Conservation (phyloP, 2,329 filamentous ascomycete genomes). For the Xylaria digitata region DNA sequence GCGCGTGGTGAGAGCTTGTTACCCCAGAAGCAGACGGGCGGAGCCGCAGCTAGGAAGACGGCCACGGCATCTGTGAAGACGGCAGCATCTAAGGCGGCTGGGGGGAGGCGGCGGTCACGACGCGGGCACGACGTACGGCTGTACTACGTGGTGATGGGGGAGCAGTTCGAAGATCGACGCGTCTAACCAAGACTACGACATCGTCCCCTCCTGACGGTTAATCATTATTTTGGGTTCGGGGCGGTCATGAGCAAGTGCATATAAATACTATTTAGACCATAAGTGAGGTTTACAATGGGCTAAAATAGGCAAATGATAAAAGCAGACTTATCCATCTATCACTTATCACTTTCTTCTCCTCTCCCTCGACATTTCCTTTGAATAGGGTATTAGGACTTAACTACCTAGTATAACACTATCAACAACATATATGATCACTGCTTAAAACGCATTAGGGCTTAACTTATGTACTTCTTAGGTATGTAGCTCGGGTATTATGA, state of each 20-base stretch:
- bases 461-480: too few relatives aligned
- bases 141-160: background rate
- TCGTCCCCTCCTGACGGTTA: slow-evolving; percentile 1
- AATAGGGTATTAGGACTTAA: too few relatives aligned
- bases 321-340: too few relatives aligned
- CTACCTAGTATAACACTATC: too few relatives aligned
- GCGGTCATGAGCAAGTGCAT: background rate
- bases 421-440: too few relatives aligned
- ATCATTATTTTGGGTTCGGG: background rate
- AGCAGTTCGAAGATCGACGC: slow-evolving; percentile 25
- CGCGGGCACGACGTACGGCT: slow-evolving; percentile 1
- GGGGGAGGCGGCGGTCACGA: background rate
- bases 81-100: background rate
- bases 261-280: background rate
- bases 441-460: too few relatives aligned
- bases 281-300: too few relatives aligned
- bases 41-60: too few relatives aligned
- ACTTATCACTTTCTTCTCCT: too few relatives aligned
- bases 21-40: slow-evolving; percentile 38
- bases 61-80: background rate
- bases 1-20: slow-evolving; percentile 39
- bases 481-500: too few relatives aligned
- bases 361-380: too few relatives aligned
- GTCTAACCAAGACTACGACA: slow-evolving; percentile 8
- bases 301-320: too few relatives aligned